Evolutionary conservation across 257 asterid genomes (phyloP).

Genomic region (Capsicum chinense): DNA sequence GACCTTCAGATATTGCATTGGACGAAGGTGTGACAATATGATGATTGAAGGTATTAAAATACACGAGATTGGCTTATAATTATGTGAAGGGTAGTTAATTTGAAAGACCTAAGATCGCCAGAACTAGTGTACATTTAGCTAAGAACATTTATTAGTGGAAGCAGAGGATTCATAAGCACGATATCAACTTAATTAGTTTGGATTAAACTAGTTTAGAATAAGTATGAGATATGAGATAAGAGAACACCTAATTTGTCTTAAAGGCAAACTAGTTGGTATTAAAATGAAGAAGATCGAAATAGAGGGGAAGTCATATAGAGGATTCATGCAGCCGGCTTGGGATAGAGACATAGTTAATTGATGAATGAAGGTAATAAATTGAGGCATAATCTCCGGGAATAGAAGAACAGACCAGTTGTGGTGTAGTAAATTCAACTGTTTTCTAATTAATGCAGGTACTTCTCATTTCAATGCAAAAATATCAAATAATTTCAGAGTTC

Average conservation of each 20-base stretch:
- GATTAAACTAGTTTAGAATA: not conserved
- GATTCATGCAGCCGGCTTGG: not conserved
- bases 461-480: not conserved
- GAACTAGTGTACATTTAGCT: not conserved
- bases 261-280: not conserved
- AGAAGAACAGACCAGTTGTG: conserved; percentile 7
- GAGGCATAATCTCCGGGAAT: not conserved
- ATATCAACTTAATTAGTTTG: not conserved
- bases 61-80: not conserved
- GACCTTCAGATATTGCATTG: not conserved
- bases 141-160: not conserved
- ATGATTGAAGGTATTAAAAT: not conserved
- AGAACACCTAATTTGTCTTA: not conserved
- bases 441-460: not conserved
- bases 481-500: not conserved
- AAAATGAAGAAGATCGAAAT: not conserved
- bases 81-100: not conserved
- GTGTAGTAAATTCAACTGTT: not conserved
- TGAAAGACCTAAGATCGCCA: not conserved
- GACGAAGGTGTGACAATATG: not conserved
- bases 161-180: conserved; percentile 10
- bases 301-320: not conserved
- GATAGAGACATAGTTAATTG: conserved; percentile 15
- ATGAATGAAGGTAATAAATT: not conserved
- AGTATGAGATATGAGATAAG: not conserved